phyloP scores from a whole-genome alignment of 164 flowering plant genomes.

The Echeveria elegans region DNA sequence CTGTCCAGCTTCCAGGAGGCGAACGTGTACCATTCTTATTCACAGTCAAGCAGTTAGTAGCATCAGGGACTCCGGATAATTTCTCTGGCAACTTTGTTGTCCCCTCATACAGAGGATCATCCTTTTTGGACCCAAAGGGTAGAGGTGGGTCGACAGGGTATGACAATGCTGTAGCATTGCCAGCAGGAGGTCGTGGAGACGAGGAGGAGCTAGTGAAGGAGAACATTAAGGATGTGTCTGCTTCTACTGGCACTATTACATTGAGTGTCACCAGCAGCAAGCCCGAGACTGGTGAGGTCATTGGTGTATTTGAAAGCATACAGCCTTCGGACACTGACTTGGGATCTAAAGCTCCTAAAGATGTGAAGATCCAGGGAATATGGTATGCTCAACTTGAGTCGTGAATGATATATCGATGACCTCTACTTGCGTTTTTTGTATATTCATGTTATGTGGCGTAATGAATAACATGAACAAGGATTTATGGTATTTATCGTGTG shows the following conservation, averaged over 20 bases:
- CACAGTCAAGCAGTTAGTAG: slow-evolving; percentile 83
- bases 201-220: slow-evolving; percentile 88
- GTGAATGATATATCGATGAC: too few relatives aligned
- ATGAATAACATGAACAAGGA: too few relatives aligned
- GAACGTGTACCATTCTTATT: slow-evolving; percentile 95
- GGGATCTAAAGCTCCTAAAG: slow-evolving; percentile 88
- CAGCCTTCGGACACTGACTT: slow-evolving; percentile 97
- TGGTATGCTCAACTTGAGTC: slow-evolving; percentile 95
- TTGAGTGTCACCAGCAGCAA: slow-evolving; percentile 68
- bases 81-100: slow-evolving; percentile 75
- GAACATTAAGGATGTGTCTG: slow-evolving; percentile 56
- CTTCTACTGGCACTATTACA: slow-evolving; percentile 70
- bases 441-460: neutral
- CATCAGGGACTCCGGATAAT: slow-evolving; percentile 79
- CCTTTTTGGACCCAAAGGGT: slow-evolving; percentile 98
- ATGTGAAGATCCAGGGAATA: slow-evolving; percentile 86
- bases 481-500: too few relatives aligned
- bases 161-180: slow-evolving; percentile 90
- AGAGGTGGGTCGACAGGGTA: slow-evolving; percentile 93
- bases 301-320: slow-evolving; percentile 85
- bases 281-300: slow-evolving; percentile 87
- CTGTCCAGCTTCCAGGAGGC: slow-evolving; percentile 94
- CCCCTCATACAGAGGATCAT: slow-evolving; percentile 89
- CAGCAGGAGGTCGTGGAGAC: slow-evolving; percentile 98
- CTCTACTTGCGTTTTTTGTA: too few relatives aligned